Conservation (phyloP, 768 basidiomycete genomes). For the Daedaleopsis sinensis region DNA sequence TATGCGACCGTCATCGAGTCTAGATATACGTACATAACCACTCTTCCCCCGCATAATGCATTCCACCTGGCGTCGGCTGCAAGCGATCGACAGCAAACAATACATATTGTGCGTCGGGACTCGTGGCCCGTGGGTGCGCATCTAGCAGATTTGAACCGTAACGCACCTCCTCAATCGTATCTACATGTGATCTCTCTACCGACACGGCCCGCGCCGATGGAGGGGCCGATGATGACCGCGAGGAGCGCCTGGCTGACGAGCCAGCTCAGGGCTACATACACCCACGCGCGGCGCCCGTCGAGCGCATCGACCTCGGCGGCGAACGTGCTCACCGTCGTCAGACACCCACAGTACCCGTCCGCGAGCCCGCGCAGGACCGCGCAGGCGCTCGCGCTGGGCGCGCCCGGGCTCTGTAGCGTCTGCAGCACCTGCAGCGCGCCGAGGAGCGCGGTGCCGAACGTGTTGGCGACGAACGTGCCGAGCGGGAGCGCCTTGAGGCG, state of each 20-base stretch:
- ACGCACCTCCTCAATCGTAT: constrained; percentile 30
- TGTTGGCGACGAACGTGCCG: constrained; percentile 80
- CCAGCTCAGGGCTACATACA: constrained; percentile 76
- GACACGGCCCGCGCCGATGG: constrained; percentile 53
- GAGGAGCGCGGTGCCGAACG: constrained; percentile 80
- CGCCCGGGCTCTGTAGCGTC: constrained; percentile 40
- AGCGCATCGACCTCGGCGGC: constrained; percentile 75
- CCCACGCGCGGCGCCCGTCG: constrained; percentile 55
- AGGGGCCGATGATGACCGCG: constrained; percentile 71
- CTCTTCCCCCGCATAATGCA: background rate
- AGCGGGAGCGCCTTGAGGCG: constrained; percentile 64
- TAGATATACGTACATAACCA: background rate
- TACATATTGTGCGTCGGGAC: background rate
- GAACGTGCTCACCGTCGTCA: constrained; percentile 95
- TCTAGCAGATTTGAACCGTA: background rate
- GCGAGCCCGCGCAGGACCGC: constrained; percentile 76
- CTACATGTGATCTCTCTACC: constrained; percentile 53
- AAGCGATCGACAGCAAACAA: background rate
- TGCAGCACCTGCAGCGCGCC: constrained; percentile 75
- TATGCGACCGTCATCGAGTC: background rate
- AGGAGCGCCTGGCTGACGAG: constrained; percentile 68
- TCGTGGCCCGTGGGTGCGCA: too few species aligned
- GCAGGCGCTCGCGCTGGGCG: constrained; percentile 59
- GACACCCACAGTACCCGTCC: constrained; percentile 94
- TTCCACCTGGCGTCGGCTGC: too few species aligned